phyloP scores from a whole-genome alignment of 2,329 filamentous ascomycete species.

The Epichloe glyceriae region DNA sequence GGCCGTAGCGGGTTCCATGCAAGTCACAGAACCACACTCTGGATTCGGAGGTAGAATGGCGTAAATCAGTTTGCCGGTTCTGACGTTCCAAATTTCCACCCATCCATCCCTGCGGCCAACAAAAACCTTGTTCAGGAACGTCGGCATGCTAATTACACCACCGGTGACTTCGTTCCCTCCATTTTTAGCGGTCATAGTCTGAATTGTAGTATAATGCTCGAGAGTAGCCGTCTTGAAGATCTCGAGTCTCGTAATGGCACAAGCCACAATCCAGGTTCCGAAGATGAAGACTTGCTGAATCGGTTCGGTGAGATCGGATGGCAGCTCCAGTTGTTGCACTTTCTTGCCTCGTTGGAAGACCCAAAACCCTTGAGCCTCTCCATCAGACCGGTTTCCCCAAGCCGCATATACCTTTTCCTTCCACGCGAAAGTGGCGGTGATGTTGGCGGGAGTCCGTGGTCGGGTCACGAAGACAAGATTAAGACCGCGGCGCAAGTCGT shows the following conservation, averaged over 20 bases:
- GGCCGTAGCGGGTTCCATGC: constrained; percentile 71
- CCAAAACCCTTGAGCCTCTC: constrained; percentile 61
- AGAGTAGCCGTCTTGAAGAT: constrained; percentile 76
- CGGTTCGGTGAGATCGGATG: constrained; percentile 51
- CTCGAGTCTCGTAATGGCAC: constrained; percentile 62
- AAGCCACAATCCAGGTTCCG: constrained; percentile 82
- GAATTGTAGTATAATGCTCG: constrained; percentile 83
- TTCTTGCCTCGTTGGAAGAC: constrained; percentile 85
- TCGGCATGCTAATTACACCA: constrained; percentile 77
- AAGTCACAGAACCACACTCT: constrained; percentile 69
- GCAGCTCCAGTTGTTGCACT: constrained; percentile 59
- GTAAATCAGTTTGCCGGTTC: constrained; percentile 81
- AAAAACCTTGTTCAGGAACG: constrained; percentile 91
- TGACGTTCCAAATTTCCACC: constrained; percentile 96
- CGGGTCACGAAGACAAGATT: constrained; percentile 88
- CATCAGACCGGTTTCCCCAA: constrained; percentile 54
- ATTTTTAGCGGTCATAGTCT: constrained; percentile 41
- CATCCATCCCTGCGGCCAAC: constrained; percentile 76
- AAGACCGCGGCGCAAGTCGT: constrained; percentile 80
- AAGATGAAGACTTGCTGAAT: constrained; percentile 71
- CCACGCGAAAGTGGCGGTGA: constrained; percentile 81
- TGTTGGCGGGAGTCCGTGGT: constrained; percentile 73
- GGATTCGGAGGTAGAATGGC: constrained; percentile 68
- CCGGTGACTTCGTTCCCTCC: constrained; percentile 60
- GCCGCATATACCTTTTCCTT: constrained; percentile 80